A percentile compares a stretch with the other conserved stretches of the same genome.
phyloP scores from a whole-genome alignment of 257 asterid genomes.

The Hygrophila difformis region DNA sequence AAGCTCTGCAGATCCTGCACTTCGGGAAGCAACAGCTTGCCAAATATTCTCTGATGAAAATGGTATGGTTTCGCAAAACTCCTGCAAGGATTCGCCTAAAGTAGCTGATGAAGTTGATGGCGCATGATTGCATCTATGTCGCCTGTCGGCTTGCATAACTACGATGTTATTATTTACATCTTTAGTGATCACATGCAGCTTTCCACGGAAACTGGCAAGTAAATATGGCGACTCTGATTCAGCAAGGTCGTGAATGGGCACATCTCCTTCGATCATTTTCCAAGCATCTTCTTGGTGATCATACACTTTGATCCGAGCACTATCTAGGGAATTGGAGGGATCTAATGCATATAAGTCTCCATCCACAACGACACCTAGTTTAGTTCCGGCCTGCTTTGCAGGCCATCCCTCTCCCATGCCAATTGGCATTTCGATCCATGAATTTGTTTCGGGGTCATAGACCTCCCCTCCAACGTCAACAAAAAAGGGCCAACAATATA shows the following conservation, averaged over 20 bases:
- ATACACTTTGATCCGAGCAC: conserved; percentile 77
- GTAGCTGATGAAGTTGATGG: conserved; percentile 30
- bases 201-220: conserved; percentile 75
- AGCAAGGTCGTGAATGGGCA: conserved; percentile 49
- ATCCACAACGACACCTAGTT: conserved; percentile 71
- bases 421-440: conserved; percentile 81
- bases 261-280: conserved; percentile 78
- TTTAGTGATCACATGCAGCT: conserved; percentile 74
- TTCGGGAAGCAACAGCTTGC: conserved; percentile 45
- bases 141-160: conserved; percentile 66
- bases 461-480: conserved; percentile 98
- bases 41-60: conserved; percentile 50
- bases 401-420: conserved; percentile 99
- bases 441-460: conserved; percentile 72
- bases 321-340: conserved; percentile 63
- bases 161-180: conserved; percentile 44
- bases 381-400: conserved; percentile 83
- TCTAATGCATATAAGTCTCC: conserved; percentile 78
- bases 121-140: conserved; percentile 22
- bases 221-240: conserved; percentile 76
- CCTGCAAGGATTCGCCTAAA: conserved; percentile 29
- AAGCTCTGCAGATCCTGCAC: conserved; percentile 65
- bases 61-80: conserved; percentile 29
- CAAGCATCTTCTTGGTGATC: conserved; percentile 78
- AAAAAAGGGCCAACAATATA: conserved; percentile 88